Evolutionary conservation across 495 filamentous ascomycete species (phyloP).

Genomic region (Neurospora tetraspora): DNA sequence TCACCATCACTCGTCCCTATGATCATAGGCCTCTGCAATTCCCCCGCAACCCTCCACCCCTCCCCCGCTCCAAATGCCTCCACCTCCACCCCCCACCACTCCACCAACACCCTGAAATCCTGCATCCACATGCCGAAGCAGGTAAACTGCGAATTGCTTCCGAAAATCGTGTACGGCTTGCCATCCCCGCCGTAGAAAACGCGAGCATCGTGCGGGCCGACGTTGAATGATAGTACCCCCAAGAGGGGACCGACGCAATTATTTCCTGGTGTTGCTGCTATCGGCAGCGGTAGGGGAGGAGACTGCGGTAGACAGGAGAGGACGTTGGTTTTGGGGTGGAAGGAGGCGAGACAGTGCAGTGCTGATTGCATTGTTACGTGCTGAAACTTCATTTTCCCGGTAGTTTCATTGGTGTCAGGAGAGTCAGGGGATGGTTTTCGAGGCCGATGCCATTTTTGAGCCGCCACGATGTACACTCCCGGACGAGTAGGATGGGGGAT

Average conservation of each 20-base stretch:
- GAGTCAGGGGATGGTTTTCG: not conserved
- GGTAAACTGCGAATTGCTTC: constrained; percentile 37
- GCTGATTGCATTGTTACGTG: constrained; percentile 13
- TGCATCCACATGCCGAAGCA: constrained; percentile 45
- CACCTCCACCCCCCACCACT: constrained; percentile 19
- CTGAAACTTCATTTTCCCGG: not conserved
- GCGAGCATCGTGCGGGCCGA: constrained; percentile 43
- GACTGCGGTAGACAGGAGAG: not conserved
- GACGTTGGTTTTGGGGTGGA: not conserved
- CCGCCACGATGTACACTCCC: constrained; percentile 38
- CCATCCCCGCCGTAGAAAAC: constrained; percentile 40
- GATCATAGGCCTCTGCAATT: constrained; percentile 36
- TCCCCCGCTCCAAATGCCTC: not conserved
- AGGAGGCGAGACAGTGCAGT: constrained; percentile 36
- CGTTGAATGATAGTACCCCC: constrained; percentile 21
- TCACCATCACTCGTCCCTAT: not conserved
- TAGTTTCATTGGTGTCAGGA: not conserved
- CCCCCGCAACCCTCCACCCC: constrained; percentile 29
- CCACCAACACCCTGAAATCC: constrained; percentile 37
- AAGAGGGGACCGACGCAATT: constrained; percentile 31
- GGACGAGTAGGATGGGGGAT: constrained; percentile 37
- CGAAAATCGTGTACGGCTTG: constrained; percentile 34
- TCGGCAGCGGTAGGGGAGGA: constrained; percentile 27
- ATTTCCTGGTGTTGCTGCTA: constrained; percentile 29
- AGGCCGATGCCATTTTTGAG: constrained; percentile 17